phyloP scores from a whole-genome alignment of 73 alveolate species.

The Stentor coeruleus region DNA sequence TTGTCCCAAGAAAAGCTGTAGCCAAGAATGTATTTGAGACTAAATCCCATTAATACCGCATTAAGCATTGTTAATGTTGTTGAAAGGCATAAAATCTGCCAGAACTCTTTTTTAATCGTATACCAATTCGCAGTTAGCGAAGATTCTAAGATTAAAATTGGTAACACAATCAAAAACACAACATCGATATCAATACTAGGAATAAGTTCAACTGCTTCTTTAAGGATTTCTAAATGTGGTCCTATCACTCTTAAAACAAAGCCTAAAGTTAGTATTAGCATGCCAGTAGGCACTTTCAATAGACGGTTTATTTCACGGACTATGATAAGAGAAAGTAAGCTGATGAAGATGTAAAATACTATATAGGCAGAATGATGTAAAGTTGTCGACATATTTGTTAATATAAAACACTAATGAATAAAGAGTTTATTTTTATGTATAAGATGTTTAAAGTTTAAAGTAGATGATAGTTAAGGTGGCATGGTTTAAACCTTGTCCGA shows the following conservation, averaged over 20 bases:
- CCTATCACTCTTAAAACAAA: neutral
- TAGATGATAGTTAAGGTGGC: neutral
- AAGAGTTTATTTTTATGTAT: too few relatives aligned
- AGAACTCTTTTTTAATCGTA: constrained; percentile 13
- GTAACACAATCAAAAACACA: neutral
- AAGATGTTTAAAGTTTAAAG: neutral
- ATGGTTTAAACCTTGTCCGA: neutral
- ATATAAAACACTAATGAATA: too few relatives aligned
- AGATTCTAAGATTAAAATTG: constrained; percentile 18
- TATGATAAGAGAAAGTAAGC: neutral
- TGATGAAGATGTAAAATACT: neutral
- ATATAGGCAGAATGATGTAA: neutral
- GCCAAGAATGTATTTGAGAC: constrained; percentile 30
- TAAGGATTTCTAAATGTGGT: neutral
- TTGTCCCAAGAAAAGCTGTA: constrained; percentile 39
- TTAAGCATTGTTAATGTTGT: neutral
- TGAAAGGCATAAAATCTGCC: neutral
- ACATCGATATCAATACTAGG: neutral
- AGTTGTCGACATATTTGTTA: neutral
- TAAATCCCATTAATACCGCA: constrained; percentile 30
- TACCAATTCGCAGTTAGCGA: constrained; percentile 22
- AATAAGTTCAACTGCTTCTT: neutral
- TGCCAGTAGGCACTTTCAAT: constrained; percentile 11
- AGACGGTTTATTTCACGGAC: neutral
- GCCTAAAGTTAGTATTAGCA: constrained; percentile 10